Evolutionary conservation across 371 early-diverging fungal genomes (phyloP).

Genomic region (Mycotypha africana): DNA sequence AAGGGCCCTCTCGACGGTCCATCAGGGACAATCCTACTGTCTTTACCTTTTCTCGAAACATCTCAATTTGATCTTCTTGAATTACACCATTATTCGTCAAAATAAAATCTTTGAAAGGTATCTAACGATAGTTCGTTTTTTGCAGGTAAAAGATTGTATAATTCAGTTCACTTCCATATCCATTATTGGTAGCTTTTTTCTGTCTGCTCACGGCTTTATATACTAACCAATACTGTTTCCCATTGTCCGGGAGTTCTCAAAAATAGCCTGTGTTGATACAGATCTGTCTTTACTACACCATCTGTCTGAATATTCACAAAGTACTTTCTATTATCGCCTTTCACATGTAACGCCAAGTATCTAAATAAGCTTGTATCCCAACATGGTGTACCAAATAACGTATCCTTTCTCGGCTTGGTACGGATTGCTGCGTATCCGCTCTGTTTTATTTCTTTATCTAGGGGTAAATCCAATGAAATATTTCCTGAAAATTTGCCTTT

Average conservation of each 20-base stretch:
- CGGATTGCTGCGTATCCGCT: constrained; percentile 91
- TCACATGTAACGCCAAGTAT: constrained; percentile 77
- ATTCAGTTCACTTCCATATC: background rate
- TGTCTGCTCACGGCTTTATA: too few relatives aligned
- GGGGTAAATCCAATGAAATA: constrained; percentile 74
- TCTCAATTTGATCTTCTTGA: constrained; percentile 77
- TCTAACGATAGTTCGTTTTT: constrained; percentile 33
- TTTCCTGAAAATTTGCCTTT: constrained; percentile 75
- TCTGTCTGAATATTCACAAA: constrained; percentile 90
- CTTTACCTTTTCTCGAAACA: constrained; percentile 80
- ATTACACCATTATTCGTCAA: constrained; percentile 84
- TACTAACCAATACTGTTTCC: constrained; percentile 86
- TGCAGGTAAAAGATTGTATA: background rate
- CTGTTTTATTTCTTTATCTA: constrained; percentile 55
- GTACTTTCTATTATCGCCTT: constrained; percentile 76
- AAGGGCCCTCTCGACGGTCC: constrained; percentile 82
- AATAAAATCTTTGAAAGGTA: constrained; percentile 90
- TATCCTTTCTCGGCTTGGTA: constrained; percentile 40
- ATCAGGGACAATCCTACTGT: constrained; percentile 86
- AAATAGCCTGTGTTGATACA: constrained; percentile 90
- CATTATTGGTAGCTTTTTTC: background rate
- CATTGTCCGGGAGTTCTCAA: constrained; percentile 82
- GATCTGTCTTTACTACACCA: constrained; percentile 71
- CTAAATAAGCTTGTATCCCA: constrained; percentile 86
- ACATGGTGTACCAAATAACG: constrained; percentile 70